Conservation (phyloP, 2,329 filamentous ascomycete genomes). For the Leptographium flavum region DNA sequence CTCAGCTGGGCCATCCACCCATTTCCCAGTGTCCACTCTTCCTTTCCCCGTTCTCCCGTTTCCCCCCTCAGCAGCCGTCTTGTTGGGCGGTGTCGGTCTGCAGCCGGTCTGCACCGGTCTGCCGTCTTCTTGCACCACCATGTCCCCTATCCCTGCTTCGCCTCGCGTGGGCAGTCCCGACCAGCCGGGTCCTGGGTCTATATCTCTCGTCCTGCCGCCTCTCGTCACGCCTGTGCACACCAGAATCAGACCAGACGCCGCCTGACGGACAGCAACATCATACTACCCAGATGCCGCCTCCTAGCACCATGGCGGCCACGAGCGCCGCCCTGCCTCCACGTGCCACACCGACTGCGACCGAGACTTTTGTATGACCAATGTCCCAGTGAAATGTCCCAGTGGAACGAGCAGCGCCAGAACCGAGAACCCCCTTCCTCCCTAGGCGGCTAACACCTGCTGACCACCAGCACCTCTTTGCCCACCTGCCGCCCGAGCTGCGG, state of each 20-base stretch:
- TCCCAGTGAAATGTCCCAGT: background rate
- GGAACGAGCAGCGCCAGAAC: no score
- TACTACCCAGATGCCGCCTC: background rate
- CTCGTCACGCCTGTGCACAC: background rate
- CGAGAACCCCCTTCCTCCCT: no score
- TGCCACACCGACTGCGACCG: background rate
- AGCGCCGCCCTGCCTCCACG: no score
- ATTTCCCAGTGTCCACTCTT: background rate
- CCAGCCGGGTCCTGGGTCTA: background rate
- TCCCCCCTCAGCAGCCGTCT: background rate
- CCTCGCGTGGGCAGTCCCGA: background rate
- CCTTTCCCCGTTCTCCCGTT: background rate
- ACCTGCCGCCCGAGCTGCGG: conserved; percentile 31
- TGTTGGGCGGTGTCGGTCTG: no score
- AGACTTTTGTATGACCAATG: background rate
- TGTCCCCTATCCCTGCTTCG: background rate
- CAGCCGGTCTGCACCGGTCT: no score
- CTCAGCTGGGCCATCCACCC: background rate
- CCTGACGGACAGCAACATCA: no score
- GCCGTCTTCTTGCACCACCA: no score
- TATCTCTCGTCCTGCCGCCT: background rate
- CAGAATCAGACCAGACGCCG: no score
- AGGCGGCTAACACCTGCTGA: no score
- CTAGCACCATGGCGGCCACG: background rate
- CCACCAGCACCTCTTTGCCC: conserved; percentile 26